Evolutionary conservation across 2,329 filamentous ascomycete genomes (phyloP).

Genomic region (Atkinsonella hypoxylon): DNA sequence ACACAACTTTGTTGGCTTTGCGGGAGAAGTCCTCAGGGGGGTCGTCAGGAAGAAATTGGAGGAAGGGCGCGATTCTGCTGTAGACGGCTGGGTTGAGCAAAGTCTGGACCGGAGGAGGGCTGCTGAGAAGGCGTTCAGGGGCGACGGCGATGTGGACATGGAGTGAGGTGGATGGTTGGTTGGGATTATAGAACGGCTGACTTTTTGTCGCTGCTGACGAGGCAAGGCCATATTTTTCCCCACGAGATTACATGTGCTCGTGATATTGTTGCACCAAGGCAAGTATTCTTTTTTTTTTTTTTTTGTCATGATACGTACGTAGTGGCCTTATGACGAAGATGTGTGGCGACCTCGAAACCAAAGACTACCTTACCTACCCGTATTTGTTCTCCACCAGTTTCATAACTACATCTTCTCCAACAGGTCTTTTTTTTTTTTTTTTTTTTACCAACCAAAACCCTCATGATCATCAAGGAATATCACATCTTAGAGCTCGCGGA

Average conservation of each 20-base stretch:
- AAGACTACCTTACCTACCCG: neutral
- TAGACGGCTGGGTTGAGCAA: conserved; percentile 62
- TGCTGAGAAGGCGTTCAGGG: conserved; percentile 23
- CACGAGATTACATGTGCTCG: neutral
- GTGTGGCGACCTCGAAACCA: neutral
- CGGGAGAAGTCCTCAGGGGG: conserved; percentile 78
- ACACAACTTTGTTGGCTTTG: conserved; percentile 95
- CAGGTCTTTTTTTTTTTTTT: too few species aligned
- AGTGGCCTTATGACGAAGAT: neutral
- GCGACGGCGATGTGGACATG: conserved; percentile 32
- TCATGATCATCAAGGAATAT: too few species aligned
- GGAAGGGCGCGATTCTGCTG: conserved; percentile 50
- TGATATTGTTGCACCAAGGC: neutral
- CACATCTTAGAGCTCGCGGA: too few species aligned
- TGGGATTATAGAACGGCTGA: neutral
- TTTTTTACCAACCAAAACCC: neutral
- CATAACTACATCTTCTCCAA: neutral
- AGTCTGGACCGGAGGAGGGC: conserved; percentile 44
- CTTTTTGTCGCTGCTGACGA: neutral
- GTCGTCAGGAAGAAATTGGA: conserved; percentile 66
- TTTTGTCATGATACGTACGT: neutral
- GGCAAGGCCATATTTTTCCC: neutral
- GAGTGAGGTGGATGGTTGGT: conserved; percentile 5
- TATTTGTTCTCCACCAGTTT: neutral
- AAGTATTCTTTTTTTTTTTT: too few species aligned